These are phyloP conservation scores for Fusarium xylarioides DNA, from an alignment of 2,329 filamentous ascomycete genomes.

Conservation along the genomic window DNA sequence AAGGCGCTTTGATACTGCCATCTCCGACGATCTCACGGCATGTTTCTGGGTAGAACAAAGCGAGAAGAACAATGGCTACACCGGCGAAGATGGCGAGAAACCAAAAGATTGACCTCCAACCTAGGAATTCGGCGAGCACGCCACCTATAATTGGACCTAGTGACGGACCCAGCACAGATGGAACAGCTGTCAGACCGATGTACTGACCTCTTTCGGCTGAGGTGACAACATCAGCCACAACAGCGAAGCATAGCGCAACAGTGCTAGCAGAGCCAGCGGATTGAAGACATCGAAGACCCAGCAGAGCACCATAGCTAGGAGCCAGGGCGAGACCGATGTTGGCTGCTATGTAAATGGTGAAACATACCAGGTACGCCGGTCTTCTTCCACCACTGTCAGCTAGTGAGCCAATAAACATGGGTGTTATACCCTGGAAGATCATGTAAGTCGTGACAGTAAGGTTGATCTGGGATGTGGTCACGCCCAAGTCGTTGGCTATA, in stretches of 20 bases:
- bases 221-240: slow-evolving; percentile 71
- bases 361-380: slow-evolving; percentile 63
- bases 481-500: slow-evolving; percentile 57
- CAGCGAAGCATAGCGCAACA: slow-evolving; percentile 64
- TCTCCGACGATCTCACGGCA: slow-evolving; percentile 60
- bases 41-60: slow-evolving; percentile 64
- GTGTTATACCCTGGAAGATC: slow-evolving; percentile 69
- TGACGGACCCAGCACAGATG: slow-evolving; percentile 58
- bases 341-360: slow-evolving; percentile 61
- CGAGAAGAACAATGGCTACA: slow-evolving; percentile 53
- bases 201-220: slow-evolving; percentile 69
- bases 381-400: slow-evolving; percentile 64
- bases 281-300: slow-evolving; percentile 65
- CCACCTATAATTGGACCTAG: slow-evolving; percentile 68
- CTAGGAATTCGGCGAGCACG: slow-evolving; percentile 62
- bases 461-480: slow-evolving; percentile 56
- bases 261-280: slow-evolving; percentile 67
- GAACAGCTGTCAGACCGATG: slow-evolving; percentile 62
- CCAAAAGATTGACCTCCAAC: slow-evolving; percentile 71
- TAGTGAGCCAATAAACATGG: slow-evolving; percentile 64
- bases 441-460: slow-evolving; percentile 65
- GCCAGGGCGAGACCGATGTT: slow-evolving; percentile 63
- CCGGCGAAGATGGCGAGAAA: slow-evolving; percentile 61
- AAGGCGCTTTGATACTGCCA: slow-evolving; percentile 57
- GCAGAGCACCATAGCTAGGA: slow-evolving; percentile 58